Conservation (phyloP, 441 rosid species). For the Eugenia klotzschiana region DNA sequence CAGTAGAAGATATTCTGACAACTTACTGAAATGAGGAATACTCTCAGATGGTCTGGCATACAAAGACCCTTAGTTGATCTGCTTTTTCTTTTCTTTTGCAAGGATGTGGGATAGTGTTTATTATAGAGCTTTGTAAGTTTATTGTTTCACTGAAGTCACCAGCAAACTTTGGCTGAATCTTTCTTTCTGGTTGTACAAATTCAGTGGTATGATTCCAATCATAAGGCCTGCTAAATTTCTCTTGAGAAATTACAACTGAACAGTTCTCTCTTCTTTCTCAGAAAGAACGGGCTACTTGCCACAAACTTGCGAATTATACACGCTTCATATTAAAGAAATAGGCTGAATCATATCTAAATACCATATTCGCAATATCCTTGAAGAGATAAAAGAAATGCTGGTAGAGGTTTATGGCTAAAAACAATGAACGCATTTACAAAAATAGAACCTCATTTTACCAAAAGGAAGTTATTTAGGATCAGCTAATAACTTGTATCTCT, state of each 20-base stretch:
- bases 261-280: not conserved
- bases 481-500: not conserved
- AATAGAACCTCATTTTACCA: not conserved
- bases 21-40: not conserved
- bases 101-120: not conserved
- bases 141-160: not conserved
- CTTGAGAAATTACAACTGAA: not conserved
- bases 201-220: not conserved
- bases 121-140: not conserved
- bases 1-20: not conserved
- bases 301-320: not conserved
- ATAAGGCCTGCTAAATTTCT: not conserved
- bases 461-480: not conserved
- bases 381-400: not conserved
- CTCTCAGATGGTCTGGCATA: not conserved
- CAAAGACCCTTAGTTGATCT: not conserved
- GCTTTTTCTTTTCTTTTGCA: not conserved
- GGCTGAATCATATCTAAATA: not conserved
- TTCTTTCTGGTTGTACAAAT: not conserved
- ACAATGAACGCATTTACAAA: not conserved
- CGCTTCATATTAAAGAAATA: not conserved
- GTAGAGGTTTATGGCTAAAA: not conserved
- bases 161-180: not conserved
- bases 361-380: not conserved
- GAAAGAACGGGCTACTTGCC: not conserved